Percentiles rank a stretch among this genome's conserved stretches.
phyloP scores from a whole-genome alignment of 2,329 filamentous ascomycete genomes.

The Septoria linicola region DNA sequence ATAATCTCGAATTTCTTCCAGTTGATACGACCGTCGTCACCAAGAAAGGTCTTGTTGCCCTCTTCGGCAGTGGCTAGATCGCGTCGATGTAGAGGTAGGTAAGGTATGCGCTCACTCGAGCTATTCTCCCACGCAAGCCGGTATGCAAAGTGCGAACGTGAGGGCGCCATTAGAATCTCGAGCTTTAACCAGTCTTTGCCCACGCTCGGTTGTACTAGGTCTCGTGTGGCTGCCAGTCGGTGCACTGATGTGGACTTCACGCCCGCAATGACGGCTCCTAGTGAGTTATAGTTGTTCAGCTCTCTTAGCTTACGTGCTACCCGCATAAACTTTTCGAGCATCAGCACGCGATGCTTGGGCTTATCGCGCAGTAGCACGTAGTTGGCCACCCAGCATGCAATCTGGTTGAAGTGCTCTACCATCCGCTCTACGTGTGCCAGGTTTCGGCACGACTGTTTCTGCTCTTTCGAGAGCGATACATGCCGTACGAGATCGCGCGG shows the following conservation, averaged over 20 bases:
- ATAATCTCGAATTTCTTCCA: slow-evolving; percentile 99
- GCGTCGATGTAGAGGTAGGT: slow-evolving; percentile 82
- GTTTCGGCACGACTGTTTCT: slow-evolving; percentile 61
- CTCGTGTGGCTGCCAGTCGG: slow-evolving; percentile 75
- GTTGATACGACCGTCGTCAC: slow-evolving; percentile 67
- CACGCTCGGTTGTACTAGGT: slow-evolving; percentile 67
- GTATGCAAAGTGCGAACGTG: slow-evolving; percentile 91
- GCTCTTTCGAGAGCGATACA: slow-evolving; percentile 64
- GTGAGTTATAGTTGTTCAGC: slow-evolving; percentile 93
- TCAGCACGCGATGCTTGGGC: slow-evolving; percentile 86
- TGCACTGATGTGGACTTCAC: slow-evolving; percentile 86
- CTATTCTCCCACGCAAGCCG: slow-evolving; percentile 98
- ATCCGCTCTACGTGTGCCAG: slow-evolving; percentile 88
- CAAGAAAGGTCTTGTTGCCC: slow-evolving; percentile 86
- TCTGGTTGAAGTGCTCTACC: slow-evolving; percentile 74
- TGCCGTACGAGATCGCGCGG: slow-evolving; percentile 91
- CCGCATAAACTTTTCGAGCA: slow-evolving; percentile 93
- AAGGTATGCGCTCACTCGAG: slow-evolving; percentile 83
- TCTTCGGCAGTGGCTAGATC: slow-evolving; percentile 91
- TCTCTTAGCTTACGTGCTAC: slow-evolving; percentile 81
- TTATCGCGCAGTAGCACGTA: slow-evolving; percentile 80
- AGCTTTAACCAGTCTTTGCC: slow-evolving; percentile 85
- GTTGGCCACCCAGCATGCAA: slow-evolving; percentile 57
- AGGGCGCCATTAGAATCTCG: slow-evolving; percentile 87
- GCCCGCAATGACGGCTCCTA: slow-evolving; percentile 90